Evolutionary conservation across 306 rosid genomes (phyloP).

Genomic region (Luffa aegyptiaca): DNA sequence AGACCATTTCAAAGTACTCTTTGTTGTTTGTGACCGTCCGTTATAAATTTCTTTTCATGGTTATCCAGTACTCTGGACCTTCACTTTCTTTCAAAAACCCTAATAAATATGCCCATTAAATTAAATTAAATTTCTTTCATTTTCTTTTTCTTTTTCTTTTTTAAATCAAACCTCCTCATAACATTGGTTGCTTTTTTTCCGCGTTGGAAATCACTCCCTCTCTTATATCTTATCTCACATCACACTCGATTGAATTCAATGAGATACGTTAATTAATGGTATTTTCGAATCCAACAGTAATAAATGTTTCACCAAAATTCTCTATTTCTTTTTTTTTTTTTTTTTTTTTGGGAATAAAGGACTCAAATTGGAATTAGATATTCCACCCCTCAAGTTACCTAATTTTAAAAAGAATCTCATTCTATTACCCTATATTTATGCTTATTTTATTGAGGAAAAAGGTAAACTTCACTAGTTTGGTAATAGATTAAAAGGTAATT

Average conservation of each 20-base stretch:
- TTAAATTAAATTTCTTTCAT: not conserved
- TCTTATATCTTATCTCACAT: not conserved
- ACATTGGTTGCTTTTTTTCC: not conserved
- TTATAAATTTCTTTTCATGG: not conserved
- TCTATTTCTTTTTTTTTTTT: not conserved
- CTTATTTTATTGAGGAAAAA: not conserved
- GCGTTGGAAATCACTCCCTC: not conserved
- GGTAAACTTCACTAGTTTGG: not conserved
- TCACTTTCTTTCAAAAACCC: not conserved
- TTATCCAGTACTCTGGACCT: not conserved
- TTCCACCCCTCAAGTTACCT: conserved; percentile 3
- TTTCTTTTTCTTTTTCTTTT: not conserved
- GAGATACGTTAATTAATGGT: not conserved
- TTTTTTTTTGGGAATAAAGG: not conserved
- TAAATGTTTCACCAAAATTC: not conserved
- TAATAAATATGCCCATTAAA: not conserved
- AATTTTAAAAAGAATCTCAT: not conserved
- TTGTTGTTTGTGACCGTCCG: not conserved
- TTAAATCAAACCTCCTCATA: not conserved
- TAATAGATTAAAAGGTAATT: not conserved
- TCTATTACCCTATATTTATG: not conserved
- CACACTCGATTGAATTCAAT: not conserved
- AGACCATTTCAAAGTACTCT: not conserved
- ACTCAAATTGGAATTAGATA: not conserved
- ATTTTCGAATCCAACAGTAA: not conserved